Percentiles rank a stretch among this genome's conserved stretches.
Conservation (phyloP, 2,329 filamentous ascomycete genomes). For the Nemania sp. region DNA sequence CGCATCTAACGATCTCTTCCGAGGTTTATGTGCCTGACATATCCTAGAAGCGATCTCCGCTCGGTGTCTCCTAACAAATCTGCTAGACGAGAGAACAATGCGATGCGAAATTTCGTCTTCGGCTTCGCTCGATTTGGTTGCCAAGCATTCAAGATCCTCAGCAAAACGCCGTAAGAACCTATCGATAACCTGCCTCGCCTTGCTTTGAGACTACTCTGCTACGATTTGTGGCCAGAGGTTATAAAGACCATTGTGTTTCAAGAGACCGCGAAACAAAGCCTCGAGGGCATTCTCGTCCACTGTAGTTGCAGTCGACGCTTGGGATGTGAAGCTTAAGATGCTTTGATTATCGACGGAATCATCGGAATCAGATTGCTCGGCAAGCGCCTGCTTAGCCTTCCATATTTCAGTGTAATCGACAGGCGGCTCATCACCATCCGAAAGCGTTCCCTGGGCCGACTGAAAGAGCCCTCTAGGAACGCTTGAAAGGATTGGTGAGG, state of each 20-base stretch:
- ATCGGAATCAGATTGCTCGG: background rate
- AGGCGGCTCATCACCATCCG: background rate
- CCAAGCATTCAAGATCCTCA: conserved; percentile 20
- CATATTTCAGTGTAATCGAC: background rate
- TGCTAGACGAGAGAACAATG: conserved; percentile 5
- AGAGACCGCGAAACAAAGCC: conserved; percentile 7
- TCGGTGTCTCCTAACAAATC: conserved; percentile 13
- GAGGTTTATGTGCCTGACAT: conserved; percentile 12
- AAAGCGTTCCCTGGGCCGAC: background rate
- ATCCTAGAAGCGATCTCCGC: conserved; percentile 7
- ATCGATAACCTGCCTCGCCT: conserved; percentile 6
- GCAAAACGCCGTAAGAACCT: conserved; percentile 22
- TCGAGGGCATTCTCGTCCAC: conserved; percentile 20
- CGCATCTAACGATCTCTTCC: background rate
- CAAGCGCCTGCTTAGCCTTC: background rate
- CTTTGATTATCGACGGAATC: conserved; percentile 17
- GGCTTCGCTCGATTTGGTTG: background rate
- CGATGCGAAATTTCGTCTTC: background rate
- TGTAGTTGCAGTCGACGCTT: conserved; percentile 10
- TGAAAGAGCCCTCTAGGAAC: background rate
- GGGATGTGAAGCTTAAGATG: conserved; percentile 4
- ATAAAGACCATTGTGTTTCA: conserved; percentile 3
- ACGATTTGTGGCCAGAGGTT: conserved; percentile 26
- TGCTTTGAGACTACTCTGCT: background rate
- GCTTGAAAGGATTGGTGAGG: background rate